These are phyloP conservation scores for Ogataea populi-albae DNA, from an alignment of 805 yeast genomes.

Conservation along the genomic window DNA sequence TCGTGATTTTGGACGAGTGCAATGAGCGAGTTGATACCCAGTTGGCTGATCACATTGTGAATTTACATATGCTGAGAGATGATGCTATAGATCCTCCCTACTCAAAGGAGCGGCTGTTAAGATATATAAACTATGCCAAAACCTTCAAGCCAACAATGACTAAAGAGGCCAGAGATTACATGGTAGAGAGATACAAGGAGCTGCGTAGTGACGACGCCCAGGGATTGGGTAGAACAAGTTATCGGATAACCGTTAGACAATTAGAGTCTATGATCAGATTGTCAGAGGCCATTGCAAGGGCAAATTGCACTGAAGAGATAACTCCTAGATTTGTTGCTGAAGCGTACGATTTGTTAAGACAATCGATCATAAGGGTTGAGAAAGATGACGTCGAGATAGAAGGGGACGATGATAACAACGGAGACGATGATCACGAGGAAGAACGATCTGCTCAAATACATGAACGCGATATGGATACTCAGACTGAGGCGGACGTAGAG, in stretches of 20 bases:
- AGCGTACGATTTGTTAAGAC: slow-evolving; percentile 85
- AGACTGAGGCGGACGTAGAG: slow-evolving; percentile 2
- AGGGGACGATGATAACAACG: slow-evolving; percentile 47
- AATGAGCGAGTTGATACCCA: slow-evolving; percentile 87
- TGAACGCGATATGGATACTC: slow-evolving; percentile 9
- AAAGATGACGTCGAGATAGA: slow-evolving; percentile 87
- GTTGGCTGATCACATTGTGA: slow-evolving; percentile 89
- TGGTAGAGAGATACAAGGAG: slow-evolving; percentile 79
- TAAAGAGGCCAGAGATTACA: slow-evolving; percentile 69
- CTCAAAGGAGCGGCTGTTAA: slow-evolving; percentile 79
- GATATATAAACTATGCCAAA: slow-evolving; percentile 88
- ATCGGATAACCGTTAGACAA: slow-evolving; percentile 95
- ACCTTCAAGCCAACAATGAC: slow-evolving; percentile 91
- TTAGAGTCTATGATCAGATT: slow-evolving; percentile 90
- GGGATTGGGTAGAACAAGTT: slow-evolving; percentile 80
- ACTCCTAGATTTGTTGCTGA: slow-evolving; percentile 86
- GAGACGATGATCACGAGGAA: slow-evolving; percentile 35
- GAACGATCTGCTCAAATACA: slow-evolving; percentile 16
- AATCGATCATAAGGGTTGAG: slow-evolving; percentile 90
- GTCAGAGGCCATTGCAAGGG: slow-evolving; percentile 94
- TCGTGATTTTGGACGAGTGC: slow-evolving; percentile 92
- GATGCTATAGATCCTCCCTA: slow-evolving; percentile 88
- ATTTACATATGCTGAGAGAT: slow-evolving; percentile 86
- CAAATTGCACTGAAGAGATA: slow-evolving; percentile 88
- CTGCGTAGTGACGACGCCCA: slow-evolving; percentile 88